Evolutionary conservation across 495 filamentous ascomycete species (phyloP).

Genomic region (Penicillium canescens): DNA sequence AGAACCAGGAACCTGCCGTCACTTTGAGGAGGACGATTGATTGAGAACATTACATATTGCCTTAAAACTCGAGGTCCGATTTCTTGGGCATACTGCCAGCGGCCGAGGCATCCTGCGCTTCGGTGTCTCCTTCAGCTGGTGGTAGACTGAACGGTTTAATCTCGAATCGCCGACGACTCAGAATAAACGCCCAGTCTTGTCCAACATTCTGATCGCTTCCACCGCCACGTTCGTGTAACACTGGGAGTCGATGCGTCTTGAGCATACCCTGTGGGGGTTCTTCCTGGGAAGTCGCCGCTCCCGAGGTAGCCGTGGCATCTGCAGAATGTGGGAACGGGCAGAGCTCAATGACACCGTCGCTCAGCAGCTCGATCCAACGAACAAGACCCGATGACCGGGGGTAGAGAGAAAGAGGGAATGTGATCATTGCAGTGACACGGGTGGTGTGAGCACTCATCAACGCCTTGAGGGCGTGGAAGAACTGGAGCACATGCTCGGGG

Average conservation of each 20-base stretch:
- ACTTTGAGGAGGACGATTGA: slow-evolving; percentile 43
- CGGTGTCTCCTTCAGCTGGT: slow-evolving; percentile 77
- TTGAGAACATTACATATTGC: not conserved
- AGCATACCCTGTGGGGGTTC: slow-evolving; percentile 86
- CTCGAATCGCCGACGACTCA: slow-evolving; percentile 79
- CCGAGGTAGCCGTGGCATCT: slow-evolving; percentile 54
- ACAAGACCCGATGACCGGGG: slow-evolving; percentile 76
- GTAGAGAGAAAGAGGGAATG: slow-evolving; percentile 77
- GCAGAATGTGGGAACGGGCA: slow-evolving; percentile 76
- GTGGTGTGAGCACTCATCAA: slow-evolving; percentile 66
- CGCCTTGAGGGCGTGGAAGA: slow-evolving; percentile 76
- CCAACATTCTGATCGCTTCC: slow-evolving; percentile 67
- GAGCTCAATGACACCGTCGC: slow-evolving; percentile 85
- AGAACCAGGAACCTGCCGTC: slow-evolving; percentile 33
- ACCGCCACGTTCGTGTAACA: slow-evolving; percentile 85
- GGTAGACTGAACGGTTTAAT: slow-evolving; percentile 90
- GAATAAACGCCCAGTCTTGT: slow-evolving; percentile 85
- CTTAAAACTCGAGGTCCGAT: slow-evolving; percentile 72
- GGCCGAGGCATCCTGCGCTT: slow-evolving; percentile 59
- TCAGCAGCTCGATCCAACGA: slow-evolving; percentile 84
- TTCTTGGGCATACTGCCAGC: slow-evolving; percentile 56
- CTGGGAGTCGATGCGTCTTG: slow-evolving; percentile 76
- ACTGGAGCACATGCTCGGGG: slow-evolving; percentile 75
- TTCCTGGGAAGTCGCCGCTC: slow-evolving; percentile 54
- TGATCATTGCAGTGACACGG: slow-evolving; percentile 72